Conservation (phyloP, 768 basidiomycete species). For the Termitomyces sp. region DNA sequence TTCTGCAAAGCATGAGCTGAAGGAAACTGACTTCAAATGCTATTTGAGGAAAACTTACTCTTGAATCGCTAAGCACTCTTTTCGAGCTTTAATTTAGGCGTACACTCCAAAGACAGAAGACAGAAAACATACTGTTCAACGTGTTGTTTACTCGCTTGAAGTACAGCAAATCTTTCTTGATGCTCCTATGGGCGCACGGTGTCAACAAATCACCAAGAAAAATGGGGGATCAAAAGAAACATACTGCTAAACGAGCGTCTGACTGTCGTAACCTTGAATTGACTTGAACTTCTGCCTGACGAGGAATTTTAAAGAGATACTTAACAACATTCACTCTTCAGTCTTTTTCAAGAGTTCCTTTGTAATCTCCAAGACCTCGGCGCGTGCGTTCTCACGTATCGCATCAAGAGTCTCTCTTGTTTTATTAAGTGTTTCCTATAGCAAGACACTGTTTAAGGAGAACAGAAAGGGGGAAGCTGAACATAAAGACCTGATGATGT, state of each 20-base stretch:
- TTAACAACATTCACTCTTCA: neutral
- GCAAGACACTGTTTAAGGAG: neutral
- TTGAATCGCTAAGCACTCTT: neutral
- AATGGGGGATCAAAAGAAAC: neutral
- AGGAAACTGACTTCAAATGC: neutral
- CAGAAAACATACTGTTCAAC: neutral
- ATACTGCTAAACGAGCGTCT: constrained; percentile 7
- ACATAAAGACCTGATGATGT: constrained; percentile 35
- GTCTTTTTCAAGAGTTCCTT: neutral
- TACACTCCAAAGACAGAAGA: neutral
- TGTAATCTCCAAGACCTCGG: neutral
- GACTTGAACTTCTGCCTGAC: neutral
- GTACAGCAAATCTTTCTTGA: neutral
- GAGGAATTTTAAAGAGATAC: neutral
- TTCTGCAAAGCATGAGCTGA: neutral
- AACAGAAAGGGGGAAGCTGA: neutral
- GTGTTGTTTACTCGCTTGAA: neutral
- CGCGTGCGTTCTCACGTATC: neutral
- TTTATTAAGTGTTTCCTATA: neutral
- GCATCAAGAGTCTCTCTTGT: neutral
- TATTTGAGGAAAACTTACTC: neutral
- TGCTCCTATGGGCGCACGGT: neutral
- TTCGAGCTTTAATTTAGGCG: neutral
- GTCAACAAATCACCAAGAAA: neutral
- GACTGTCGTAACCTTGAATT: neutral